Evolutionary conservation across 306 rosid species (phyloP).

Genomic region (Elaeagnus macrophylla): DNA sequence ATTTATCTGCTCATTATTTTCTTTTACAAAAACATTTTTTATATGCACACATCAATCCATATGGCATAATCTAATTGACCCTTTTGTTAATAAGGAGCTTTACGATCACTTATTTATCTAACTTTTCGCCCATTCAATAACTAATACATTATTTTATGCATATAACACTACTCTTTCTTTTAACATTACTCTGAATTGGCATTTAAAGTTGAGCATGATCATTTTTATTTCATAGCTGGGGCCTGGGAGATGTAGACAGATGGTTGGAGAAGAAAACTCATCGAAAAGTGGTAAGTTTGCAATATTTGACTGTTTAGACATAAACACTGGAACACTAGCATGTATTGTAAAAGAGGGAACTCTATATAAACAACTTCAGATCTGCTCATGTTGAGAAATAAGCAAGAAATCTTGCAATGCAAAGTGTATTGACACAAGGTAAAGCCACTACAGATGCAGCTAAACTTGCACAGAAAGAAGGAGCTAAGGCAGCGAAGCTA

Average conservation of each 20-base stretch:
- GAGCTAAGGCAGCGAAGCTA: constrained; percentile 64
- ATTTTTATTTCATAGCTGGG: constrained; percentile 24
- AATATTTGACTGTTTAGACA: constrained; percentile 59
- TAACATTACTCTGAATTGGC: not conserved
- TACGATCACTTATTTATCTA: too few relatives aligned
- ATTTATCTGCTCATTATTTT: too few relatives aligned
- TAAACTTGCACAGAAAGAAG: constrained; percentile 51
- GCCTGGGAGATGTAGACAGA: constrained; percentile 81
- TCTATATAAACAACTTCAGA: constrained; percentile 56
- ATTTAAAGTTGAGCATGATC: not conserved
- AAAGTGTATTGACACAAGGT: constrained; percentile 42
- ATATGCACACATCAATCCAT: too few relatives aligned
- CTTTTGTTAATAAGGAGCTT: too few relatives aligned
- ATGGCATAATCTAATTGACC: too few relatives aligned
- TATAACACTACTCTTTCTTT: not conserved
- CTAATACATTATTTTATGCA: too few relatives aligned
- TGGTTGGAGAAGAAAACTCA: constrained; percentile 68
- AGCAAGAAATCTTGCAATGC: constrained; percentile 41
- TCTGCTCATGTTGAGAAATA: constrained; percentile 58
- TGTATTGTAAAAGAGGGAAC: constrained; percentile 72
- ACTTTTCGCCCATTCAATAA: too few relatives aligned
- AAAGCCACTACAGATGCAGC: constrained; percentile 40
- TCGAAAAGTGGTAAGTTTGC: constrained; percentile 76
- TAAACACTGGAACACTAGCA: constrained; percentile 57
- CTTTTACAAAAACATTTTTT: too few relatives aligned